phyloP scores from a whole-genome alignment of 768 basidiomycete species.

The Hemileccinum impolitum region DNA sequence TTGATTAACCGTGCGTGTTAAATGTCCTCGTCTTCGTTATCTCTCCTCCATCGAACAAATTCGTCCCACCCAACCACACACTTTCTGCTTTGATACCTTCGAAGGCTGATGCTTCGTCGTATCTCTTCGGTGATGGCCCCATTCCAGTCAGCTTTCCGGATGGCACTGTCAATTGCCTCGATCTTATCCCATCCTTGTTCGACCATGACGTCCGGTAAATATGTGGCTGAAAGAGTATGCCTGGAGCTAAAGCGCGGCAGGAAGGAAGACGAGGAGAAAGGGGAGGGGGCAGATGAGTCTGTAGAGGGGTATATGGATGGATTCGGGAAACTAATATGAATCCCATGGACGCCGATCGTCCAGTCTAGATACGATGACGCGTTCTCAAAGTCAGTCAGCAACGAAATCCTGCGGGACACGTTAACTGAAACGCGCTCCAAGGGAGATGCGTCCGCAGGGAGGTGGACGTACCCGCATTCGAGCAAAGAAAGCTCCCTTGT shows the following conservation, averaged over 20 bases:
- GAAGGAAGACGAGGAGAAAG: constrained; percentile 61
- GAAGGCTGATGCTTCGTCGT: constrained; percentile 68
- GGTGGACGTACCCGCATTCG: constrained; percentile 75
- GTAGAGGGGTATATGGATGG: constrained; percentile 54
- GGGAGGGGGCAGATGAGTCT: constrained; percentile 60
- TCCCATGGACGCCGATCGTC: constrained; percentile 90
- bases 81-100: constrained; percentile 77
- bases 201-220: constrained; percentile 87
- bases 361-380: constrained; percentile 86
- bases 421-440: not conserved
- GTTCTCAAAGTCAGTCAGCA: constrained; percentile 91
- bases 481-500: constrained; percentile 72
- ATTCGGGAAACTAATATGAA: constrained; percentile 83
- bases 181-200: constrained; percentile 94
- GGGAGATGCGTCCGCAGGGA: not conserved
- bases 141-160: constrained; percentile 89
- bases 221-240: constrained; percentile 78
- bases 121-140: constrained; percentile 81
- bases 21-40: constrained; percentile 39
- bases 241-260: constrained; percentile 53
- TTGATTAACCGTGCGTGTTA: constrained; percentile 11
- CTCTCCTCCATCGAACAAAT: constrained; percentile 70
- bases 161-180: constrained; percentile 87
- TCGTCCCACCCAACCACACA: constrained; percentile 71
- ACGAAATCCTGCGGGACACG: constrained; percentile 61